Evolutionary conservation across 108 stramenopile genomes (phyloP).

Genomic region (Skeletonema grethae): DNA sequence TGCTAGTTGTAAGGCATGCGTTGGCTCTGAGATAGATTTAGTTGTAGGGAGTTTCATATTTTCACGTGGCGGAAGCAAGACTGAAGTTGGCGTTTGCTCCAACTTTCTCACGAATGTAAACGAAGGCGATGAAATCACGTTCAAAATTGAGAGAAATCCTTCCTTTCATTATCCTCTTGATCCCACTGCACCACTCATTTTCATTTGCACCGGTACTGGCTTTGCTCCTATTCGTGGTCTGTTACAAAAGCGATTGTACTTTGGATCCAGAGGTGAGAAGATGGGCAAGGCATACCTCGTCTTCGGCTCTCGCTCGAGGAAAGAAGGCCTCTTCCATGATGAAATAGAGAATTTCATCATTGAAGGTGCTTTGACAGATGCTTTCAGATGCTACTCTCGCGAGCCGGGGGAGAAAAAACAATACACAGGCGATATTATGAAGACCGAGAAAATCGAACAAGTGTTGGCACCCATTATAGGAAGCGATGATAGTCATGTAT

Average conservation of each 20-base stretch:
- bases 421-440: slow-evolving; percentile 14
- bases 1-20: slow-evolving; percentile 9
- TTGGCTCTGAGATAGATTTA: slow-evolving; percentile 11
- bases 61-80: slow-evolving; percentile 8
- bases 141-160: slow-evolving; percentile 1
- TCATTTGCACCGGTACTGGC: slow-evolving; percentile 24
- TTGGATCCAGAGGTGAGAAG: slow-evolving; percentile 13
- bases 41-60: slow-evolving; percentile 20
- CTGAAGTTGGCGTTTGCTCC: slow-evolving; percentile 12
- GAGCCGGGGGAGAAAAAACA: slow-evolving; percentile 18
- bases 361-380: slow-evolving; percentile 6
- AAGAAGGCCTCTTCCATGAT: slow-evolving; percentile 18
- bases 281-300: slow-evolving; percentile 12
- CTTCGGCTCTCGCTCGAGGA: slow-evolving; percentile 14
- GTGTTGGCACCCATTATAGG: background rate
- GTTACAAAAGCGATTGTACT: slow-evolving; percentile 15
- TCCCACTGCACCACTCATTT: slow-evolving; percentile 3
- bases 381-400: slow-evolving; percentile 24
- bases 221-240: slow-evolving; percentile 24
- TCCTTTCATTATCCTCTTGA: slow-evolving; percentile 19
- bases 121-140: slow-evolving; percentile 8
- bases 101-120: slow-evolving; percentile 9
- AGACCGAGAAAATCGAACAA: background rate
- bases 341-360: slow-evolving; percentile 16
- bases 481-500: background rate